A percentile compares a stretch with the other conserved stretches of the same genome.
These are phyloP conservation scores for Fusarium pininemorale DNA, from an alignment of 2,329 filamentous ascomycete species.

Conservation along the genomic window DNA sequence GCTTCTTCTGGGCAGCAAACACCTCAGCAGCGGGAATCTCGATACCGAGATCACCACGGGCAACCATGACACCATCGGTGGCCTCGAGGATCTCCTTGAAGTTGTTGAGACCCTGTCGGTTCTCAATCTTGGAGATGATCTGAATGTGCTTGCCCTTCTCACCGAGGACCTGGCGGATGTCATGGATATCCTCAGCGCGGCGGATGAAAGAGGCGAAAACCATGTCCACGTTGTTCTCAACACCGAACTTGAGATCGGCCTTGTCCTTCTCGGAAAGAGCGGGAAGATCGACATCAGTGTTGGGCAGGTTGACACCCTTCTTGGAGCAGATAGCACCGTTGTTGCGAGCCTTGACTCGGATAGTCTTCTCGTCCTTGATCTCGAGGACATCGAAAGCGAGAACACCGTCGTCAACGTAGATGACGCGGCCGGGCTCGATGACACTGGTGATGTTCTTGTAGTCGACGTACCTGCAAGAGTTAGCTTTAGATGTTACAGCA, in stretches of 20 bases:
- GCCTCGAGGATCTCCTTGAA: slow-evolving; percentile 95
- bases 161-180: slow-evolving; percentile 91
- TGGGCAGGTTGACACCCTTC: slow-evolving; percentile 99
- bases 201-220: slow-evolving; percentile 99
- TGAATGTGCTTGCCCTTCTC: slow-evolving; percentile 95
- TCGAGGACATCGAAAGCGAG: slow-evolving; percentile 94
- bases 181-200: slow-evolving; percentile 87
- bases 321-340: slow-evolving; percentile 98
- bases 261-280: slow-evolving; percentile 99
- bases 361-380: slow-evolving; percentile 86
- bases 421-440: slow-evolving; percentile 87
- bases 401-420: slow-evolving; percentile 99
- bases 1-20: slow-evolving; percentile 99
- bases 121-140: slow-evolving; percentile 99
- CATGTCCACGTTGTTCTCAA: slow-evolving; percentile 99
- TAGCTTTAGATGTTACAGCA: background rate
- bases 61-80: slow-evolving; percentile 99
- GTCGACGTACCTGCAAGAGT: slow-evolving; percentile 80
- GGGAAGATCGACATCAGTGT: slow-evolving; percentile 97
- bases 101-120: slow-evolving; percentile 99
- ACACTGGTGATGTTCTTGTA: slow-evolving; percentile 99
- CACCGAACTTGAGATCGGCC: slow-evolving; percentile 90
- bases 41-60: slow-evolving; percentile 94
- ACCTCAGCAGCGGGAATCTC: slow-evolving; percentile 99
- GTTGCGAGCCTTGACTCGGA: slow-evolving; percentile 89